Conservation (phyloP, 768 basidiomycete species). For the Macrolepiota albuminosa region DNA sequence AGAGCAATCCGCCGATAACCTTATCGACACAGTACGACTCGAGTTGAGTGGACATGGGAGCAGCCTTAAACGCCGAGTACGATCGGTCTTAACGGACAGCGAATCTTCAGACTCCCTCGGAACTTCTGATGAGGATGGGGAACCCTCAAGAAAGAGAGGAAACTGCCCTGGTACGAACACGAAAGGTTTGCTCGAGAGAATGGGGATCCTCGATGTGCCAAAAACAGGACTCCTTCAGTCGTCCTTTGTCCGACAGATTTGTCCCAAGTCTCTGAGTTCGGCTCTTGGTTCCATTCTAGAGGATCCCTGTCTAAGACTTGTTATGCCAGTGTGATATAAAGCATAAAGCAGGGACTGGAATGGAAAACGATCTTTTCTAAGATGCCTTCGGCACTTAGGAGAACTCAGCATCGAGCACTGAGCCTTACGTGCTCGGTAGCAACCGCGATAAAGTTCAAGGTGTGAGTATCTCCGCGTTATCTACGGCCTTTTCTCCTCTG, state of each 20-base stretch:
- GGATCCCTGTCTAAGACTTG: slow-evolving; percentile 8
- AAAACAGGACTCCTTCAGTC: not conserved
- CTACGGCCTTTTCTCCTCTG: not conserved
- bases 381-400: slow-evolving; percentile 33
- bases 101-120: too few species aligned
- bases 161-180: too few species aligned
- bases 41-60: too few species aligned
- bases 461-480: slow-evolving; percentile 18
- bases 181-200: too few species aligned
- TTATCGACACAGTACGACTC: too few species aligned
- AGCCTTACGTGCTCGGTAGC: slow-evolving; percentile 48
- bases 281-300: slow-evolving; percentile 12
- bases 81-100: too few species aligned
- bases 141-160: too few species aligned
- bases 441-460: slow-evolving; percentile 37
- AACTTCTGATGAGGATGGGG: too few species aligned
- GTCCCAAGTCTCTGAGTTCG: slow-evolving; percentile 13
- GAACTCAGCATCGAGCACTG: slow-evolving; percentile 42
- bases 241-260: slow-evolving; percentile 16
- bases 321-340: slow-evolving; percentile 15
- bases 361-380: slow-evolving; percentile 4
- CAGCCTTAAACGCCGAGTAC: too few species aligned
- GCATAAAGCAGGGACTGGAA: slow-evolving; percentile 15
- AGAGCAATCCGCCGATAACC: too few species aligned
- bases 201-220: too few species aligned